These are phyloP conservation scores for Chytriomyces confervae DNA, from an alignment of 192 early-diverging fungal genomes.

Conservation along the genomic window DNA sequence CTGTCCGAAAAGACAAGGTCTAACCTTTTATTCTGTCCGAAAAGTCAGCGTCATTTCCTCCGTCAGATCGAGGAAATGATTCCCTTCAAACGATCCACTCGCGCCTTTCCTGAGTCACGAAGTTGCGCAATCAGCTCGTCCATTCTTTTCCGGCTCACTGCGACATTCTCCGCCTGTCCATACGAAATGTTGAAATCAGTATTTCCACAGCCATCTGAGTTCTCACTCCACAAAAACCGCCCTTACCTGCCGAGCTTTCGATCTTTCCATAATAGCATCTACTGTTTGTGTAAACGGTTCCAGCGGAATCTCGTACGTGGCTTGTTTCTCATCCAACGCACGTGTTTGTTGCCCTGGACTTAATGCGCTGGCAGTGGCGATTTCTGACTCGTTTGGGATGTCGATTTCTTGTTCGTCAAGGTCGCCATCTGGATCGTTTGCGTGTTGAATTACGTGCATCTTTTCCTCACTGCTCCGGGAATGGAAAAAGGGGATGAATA, in stretches of 20 bases:
- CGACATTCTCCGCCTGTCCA: conserved; percentile 3
- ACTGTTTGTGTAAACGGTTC: conserved; percentile 28
- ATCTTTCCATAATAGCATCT: conserved; percentile 17
- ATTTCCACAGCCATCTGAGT: too few species aligned
- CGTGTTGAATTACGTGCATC: background rate
- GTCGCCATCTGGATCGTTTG: background rate
- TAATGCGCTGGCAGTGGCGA: background rate
- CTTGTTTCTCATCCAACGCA: background rate
- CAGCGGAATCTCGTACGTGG: background rate
- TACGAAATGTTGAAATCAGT: background rate
- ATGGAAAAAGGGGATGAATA: too few species aligned
- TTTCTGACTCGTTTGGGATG: too few species aligned
- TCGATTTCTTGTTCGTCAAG: background rate
- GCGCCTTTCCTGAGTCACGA: background rate
- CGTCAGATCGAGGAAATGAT: conserved; percentile 5
- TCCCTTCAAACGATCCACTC: conserved; percentile 9
- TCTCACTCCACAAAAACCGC: too few species aligned
- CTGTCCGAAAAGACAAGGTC: too few species aligned
- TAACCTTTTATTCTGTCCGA: too few species aligned
- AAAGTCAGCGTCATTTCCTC: background rate
- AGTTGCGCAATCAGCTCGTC: conserved; percentile 17
- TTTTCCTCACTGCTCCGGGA: too few species aligned
- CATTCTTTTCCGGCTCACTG: conserved; percentile 9
- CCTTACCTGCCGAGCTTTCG: conserved; percentile 11
- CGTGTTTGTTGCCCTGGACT: background rate